Conservation (phyloP, 257 asterid genomes). For the Fraxinus cuspidata region DNA sequence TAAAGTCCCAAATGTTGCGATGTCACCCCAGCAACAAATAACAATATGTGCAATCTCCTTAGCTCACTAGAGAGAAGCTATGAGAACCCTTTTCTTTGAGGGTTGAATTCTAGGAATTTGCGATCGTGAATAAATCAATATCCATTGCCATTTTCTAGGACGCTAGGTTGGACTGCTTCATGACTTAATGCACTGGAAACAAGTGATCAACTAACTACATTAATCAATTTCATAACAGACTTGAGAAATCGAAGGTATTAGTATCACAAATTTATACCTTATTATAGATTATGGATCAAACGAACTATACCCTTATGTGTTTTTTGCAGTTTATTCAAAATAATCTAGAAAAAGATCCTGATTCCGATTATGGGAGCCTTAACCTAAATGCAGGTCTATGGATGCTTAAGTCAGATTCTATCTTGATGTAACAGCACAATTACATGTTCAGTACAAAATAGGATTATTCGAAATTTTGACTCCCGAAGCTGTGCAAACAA, state of each 20-base stretch:
- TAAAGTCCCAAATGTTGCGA: neutral
- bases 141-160: neutral
- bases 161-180: neutral
- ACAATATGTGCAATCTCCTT: neutral
- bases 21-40: neutral
- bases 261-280: neutral
- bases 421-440: neutral
- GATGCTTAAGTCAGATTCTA: neutral
- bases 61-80: neutral
- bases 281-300: neutral
- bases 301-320: neutral
- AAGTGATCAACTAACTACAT: neutral
- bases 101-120: neutral
- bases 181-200: neutral
- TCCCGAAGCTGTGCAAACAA: neutral
- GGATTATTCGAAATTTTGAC: neutral
- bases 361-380: neutral
- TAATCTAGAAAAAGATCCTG: neutral
- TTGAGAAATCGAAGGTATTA: too few species aligned
- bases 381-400: neutral
- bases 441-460: neutral
- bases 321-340: neutral
- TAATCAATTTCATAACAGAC: neutral
- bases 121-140: neutral
- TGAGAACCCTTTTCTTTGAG: neutral